Evolutionary conservation across 1,139 yeast species (phyloP).

Genomic region (Taphrina pruni): DNA sequence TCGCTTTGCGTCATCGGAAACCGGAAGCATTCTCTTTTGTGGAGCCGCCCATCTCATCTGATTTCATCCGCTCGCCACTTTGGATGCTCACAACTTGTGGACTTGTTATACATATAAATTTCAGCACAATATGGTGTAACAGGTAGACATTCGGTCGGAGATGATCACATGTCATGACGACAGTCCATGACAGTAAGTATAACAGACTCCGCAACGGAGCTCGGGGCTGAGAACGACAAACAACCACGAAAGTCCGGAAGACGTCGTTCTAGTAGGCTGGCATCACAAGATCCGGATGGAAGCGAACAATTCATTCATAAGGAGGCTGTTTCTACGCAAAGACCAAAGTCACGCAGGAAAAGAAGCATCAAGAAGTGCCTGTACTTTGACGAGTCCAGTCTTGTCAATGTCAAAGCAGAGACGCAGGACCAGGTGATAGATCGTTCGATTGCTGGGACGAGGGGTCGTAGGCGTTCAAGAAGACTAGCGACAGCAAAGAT

Average conservation of each 20-base stretch:
- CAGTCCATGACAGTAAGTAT: too few species aligned
- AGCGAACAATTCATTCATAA: not conserved
- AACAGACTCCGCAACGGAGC: too few species aligned
- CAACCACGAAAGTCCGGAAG: too few species aligned
- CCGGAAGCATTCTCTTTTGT: not conserved
- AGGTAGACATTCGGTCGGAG: too few species aligned
- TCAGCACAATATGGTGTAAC: too few species aligned
- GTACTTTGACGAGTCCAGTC: not conserved
- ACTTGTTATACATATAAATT: too few species aligned
- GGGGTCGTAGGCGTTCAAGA: not conserved
- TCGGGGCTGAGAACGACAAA: too few species aligned
- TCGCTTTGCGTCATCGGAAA: not conserved
- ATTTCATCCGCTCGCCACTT: conserved; percentile 15
- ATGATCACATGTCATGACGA: too few species aligned
- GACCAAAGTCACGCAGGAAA: not conserved
- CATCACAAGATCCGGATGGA: not conserved
- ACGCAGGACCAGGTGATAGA: too few species aligned
- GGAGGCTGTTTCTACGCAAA: not conserved
- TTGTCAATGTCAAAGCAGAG: not conserved
- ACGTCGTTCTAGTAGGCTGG: too few species aligned
- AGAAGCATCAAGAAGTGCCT: not conserved
- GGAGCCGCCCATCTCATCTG: conserved; percentile 18
- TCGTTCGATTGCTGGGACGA: not conserved
- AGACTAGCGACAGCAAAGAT: not conserved
- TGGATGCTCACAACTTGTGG: too few species aligned